Base-by-base conservation (phyloP, 2,329 filamentous ascomycete genomes). In the Aspergillus carbonarius region DNA sequence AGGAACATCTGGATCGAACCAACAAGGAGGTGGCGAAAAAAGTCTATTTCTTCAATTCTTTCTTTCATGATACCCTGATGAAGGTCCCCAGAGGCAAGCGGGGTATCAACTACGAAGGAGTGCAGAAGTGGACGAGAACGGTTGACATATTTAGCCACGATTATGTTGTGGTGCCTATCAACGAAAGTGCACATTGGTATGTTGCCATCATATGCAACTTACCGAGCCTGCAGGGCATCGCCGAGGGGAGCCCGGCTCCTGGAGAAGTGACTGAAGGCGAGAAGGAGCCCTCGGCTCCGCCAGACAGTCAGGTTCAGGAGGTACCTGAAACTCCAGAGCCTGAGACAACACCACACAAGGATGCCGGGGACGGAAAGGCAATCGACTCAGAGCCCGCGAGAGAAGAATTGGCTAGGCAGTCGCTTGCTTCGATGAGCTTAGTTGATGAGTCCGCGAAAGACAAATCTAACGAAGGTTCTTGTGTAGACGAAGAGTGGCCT, bases 121-220 rank as follows among this genome's bases (percentile, higher is more conserved):
- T 99, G 57, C 87, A 89, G 72, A 85, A 86, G 44, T 99, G 95
- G 95, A 98, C 95, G 0, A 83, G 89, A 34, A 91, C 88, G 66
- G 83, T 93, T 20, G 91, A 99, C 70, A 77, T 99, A 8, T 91
- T 98, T 68, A 83, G 82, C 5, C 92, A 91, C 66, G 91, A 96
- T 70, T 97, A 93, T 72, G 87, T 98, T 59, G 83, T 98, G 10
- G 89, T 99, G 6, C 95, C 95, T 0, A 91, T 99, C 72, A 96
- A 96, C 67, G 90, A 97, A 70, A 81, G 86, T 65, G 78, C 81
- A 1, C 95, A 99, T 74, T 99, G 96, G 95, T 98, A 95, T 75
- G 80, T 98, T 64, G 92, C 92, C 13, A 93, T 99, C 57, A 93
- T 99, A 54, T 96, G 92, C 82, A 96, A 99, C 68, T 83, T 93